These are phyloP conservation scores for Eustoma russellianum DNA, from an alignment of 257 asterid species.

Conservation along the genomic window DNA sequence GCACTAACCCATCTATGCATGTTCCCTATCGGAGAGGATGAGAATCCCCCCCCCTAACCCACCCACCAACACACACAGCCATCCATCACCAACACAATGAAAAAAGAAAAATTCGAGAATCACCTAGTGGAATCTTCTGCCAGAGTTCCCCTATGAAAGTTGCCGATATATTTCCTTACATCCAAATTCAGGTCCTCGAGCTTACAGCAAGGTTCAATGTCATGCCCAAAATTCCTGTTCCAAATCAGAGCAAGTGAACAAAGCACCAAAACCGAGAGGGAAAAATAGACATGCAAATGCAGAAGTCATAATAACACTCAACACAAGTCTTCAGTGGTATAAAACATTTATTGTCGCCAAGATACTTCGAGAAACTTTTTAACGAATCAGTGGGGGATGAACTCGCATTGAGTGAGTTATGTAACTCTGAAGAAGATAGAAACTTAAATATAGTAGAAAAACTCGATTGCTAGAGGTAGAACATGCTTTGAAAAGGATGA, in stretches of 20 bases:
- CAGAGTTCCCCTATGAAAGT: slow-evolving; percentile 27
- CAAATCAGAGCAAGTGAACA: slow-evolving; percentile 24
- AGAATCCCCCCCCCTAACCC: too few species aligned
- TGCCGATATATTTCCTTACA: slow-evolving; percentile 43
- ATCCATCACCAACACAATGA: not conserved
- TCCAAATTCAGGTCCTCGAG: slow-evolving; percentile 80
- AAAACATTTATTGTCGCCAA: not conserved
- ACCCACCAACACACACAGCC: too few species aligned
- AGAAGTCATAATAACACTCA: not conserved
- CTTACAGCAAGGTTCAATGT: slow-evolving; percentile 78
- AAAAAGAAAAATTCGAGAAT: slow-evolving; percentile 18
- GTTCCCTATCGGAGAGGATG: slow-evolving; percentile 6
- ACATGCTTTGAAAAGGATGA: too few species aligned
- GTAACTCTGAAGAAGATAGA: too few species aligned
- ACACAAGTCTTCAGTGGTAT: not conserved
- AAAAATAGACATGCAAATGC: not conserved
- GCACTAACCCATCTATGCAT: slow-evolving; percentile 3
- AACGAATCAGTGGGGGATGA: too few species aligned
- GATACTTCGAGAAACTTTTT: not conserved
- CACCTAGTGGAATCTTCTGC: slow-evolving; percentile 51
- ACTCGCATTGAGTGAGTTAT: too few species aligned
- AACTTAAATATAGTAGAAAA: too few species aligned
- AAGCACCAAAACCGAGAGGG: slow-evolving; percentile 11
- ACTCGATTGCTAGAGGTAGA: too few species aligned
- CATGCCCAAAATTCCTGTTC: slow-evolving; percentile 53